Base-by-base conservation (phyloP, 139 green algal species). In the Chlorella sorokiniana region DNA sequence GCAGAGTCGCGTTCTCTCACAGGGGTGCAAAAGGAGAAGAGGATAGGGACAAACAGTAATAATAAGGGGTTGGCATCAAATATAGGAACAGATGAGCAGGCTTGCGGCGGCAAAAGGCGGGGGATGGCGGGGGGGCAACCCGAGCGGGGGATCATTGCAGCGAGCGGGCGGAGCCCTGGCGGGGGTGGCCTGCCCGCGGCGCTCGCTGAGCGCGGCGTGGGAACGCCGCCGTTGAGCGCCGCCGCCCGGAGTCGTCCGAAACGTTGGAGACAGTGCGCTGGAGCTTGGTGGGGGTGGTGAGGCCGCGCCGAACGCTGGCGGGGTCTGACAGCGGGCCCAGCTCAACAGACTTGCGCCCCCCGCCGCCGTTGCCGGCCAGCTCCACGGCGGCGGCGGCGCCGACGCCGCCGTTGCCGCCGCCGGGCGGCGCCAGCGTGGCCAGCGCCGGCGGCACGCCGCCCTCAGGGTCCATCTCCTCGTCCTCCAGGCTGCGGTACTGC, bases 261-360 rank as follows among this genome's bases (percentile, higher is more conserved):
- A 16, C 65, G 31, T 65, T 78, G 48, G 52, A 74, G 18, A 33
- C 63, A 1, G 54, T 61, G 25, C 81, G 52, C 33, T 79, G 80
- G 44, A 85, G 69, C 80, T 85, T 85, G 20, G 37, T 45, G 11
- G 80, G 80, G 6, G 80, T 80, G 35, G 80, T 85, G 27, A 85
- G 42, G 48, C 80, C 69, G 14, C 45, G 44, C 64, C n/a, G n/a
- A n/a, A n/a, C n/a, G n/a, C n/a, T 1, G 38, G 48, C 11, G 44
- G 33, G 38, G 45, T 41, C 29, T 9, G 38, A 9, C 41, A 81
- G 1, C 22, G 37, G 31, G 22, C 4, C 22, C 40, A 41, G 45
- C 74, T 69, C 1, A 16, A 38, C 38, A 41, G 69, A 16, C 37
- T 3, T 22, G 20, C 7, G 16, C 38, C 37, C 7, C 11, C 40